Percentiles rank a stretch among this genome's conserved stretches.
Conservation (phyloP, 78 protist genomes). For the Dictyostelium discoideum region DNA sequence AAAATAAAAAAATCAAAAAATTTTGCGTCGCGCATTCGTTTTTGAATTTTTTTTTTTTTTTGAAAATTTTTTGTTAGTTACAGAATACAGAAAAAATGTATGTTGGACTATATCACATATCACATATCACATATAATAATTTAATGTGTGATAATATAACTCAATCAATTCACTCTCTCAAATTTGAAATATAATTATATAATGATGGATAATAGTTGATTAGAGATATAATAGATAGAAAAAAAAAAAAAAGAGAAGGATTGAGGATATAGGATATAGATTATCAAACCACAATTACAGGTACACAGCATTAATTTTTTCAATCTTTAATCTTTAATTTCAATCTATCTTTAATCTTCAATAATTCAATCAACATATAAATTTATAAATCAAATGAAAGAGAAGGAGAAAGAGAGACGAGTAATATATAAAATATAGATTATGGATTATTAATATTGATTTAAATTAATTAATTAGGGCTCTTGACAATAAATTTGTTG, state of each 20-base stretch:
- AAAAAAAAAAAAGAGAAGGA: too few species aligned
- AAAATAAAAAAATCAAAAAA: background rate
- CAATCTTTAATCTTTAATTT: too few species aligned
- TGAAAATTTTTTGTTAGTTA: background rate
- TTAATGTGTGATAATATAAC: background rate
- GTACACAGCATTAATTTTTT: too few species aligned
- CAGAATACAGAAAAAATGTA: background rate
- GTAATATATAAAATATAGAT: too few species aligned
- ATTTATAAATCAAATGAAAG: too few species aligned
- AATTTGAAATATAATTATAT: background rate
- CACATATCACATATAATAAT: background rate
- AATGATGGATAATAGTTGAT: background rate
- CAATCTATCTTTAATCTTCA: too few species aligned
- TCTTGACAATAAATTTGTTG: conserved; percentile 39
- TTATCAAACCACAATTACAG: too few species aligned
- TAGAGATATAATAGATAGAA: too few species aligned
- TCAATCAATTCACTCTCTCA: background rate
- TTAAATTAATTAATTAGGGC: background rate
- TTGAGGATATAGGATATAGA: too few species aligned
- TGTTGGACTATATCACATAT: background rate
- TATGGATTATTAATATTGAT: background rate
- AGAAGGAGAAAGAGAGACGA: too few species aligned
- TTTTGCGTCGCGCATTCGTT: background rate
- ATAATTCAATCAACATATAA: too few species aligned
- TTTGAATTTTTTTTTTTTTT: background rate